Evolutionary conservation across 805 yeast genomes (phyloP).

Genomic region (Candida pseudoglaebosa): DNA sequence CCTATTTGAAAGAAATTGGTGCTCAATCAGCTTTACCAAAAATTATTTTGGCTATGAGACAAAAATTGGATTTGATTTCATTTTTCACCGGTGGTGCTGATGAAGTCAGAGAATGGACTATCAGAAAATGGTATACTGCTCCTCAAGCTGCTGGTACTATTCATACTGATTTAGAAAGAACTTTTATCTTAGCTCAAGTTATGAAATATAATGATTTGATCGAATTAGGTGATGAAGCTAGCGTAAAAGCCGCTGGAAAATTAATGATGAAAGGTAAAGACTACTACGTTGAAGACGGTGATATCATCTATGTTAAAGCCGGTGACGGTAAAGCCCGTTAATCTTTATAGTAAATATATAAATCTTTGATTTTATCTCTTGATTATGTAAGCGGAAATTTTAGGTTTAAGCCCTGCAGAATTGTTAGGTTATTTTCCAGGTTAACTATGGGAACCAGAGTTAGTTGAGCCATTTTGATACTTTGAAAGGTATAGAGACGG

Average conservation of each 20-base stretch:
- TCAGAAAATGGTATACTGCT: conserved; percentile 85
- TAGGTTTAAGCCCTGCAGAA: too few relatives aligned
- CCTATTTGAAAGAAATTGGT: conserved; percentile 69
- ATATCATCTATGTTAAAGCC: conserved; percentile 85
- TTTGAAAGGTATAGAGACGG: too few relatives aligned
- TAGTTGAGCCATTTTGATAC: too few relatives aligned
- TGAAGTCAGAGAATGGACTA: conserved; percentile 98
- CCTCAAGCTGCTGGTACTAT: conserved; percentile 99
- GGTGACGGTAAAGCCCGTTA: conserved; percentile 82
- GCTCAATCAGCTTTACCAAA: conserved; percentile 80
- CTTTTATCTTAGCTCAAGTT: conserved; percentile 91
- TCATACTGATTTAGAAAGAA: conserved; percentile 91
- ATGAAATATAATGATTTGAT: conserved; percentile 79
- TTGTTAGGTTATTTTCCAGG: too few relatives aligned
- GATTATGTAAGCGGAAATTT: too few relatives aligned
- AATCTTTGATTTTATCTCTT: not conserved
- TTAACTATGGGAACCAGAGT: too few relatives aligned
- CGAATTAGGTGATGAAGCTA: conserved; percentile 70
- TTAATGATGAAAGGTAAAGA: conserved; percentile 89
- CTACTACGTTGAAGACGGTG: conserved; percentile 94
- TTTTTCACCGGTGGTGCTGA: conserved; percentile 95
- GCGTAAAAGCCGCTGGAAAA: conserved; percentile 86
- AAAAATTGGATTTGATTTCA: conserved; percentile 79
- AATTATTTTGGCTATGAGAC: conserved; percentile 84
- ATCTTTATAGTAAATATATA: conserved; percentile 8